phyloP scores from a whole-genome alignment of 768 basidiomycete genomes.

The Boletellus ananiceps region DNA sequence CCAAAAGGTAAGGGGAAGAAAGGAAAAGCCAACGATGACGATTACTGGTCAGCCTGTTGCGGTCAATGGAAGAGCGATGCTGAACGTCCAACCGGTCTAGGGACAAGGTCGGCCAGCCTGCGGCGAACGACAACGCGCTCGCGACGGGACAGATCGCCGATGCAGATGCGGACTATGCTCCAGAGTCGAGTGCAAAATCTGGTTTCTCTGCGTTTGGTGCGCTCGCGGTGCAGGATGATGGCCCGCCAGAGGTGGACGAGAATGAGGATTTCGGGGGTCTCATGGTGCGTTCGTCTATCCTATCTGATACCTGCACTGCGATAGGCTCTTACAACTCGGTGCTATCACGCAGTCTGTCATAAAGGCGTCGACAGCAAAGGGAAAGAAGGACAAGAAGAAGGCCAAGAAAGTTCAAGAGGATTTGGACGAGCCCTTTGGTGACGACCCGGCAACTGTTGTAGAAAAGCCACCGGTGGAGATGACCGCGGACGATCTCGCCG shows the following conservation, averaged over 20 bases:
- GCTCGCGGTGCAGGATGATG: slow-evolving; percentile 39
- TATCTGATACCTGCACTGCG: background rate
- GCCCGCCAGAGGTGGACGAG: slow-evolving; percentile 45
- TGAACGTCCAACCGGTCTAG: slow-evolving; percentile 32
- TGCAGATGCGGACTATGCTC: slow-evolving; percentile 41
- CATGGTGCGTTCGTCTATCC: slow-evolving; percentile 50
- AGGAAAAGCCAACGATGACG: slow-evolving; percentile 74
- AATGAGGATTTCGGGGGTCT: slow-evolving; percentile 70
- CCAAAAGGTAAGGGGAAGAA: slow-evolving; percentile 86
- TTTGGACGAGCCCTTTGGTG: slow-evolving; percentile 28
- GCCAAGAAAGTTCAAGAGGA: slow-evolving; percentile 34
- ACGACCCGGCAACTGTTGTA: slow-evolving; percentile 19
- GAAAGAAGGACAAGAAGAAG: slow-evolving; percentile 56
- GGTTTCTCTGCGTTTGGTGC: slow-evolving; percentile 52
- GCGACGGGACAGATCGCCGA: slow-evolving; percentile 27
- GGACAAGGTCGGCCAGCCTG: slow-evolving; percentile 61
- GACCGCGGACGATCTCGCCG: slow-evolving; percentile 68
- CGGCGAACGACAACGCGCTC: slow-evolving; percentile 38
- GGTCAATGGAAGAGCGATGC: slow-evolving; percentile 16
- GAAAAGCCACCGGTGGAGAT: slow-evolving; percentile 45
- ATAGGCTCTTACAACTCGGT: too few species aligned
- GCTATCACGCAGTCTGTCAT: slow-evolving; percentile 49
- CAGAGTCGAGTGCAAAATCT: slow-evolving; percentile 26
- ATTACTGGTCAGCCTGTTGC: slow-evolving; percentile 56
- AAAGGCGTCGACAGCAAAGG: slow-evolving; percentile 48